phyloP scores from a whole-genome alignment of 1,284 basidiomycete genomes.

The Abortiporus biennis region DNA sequence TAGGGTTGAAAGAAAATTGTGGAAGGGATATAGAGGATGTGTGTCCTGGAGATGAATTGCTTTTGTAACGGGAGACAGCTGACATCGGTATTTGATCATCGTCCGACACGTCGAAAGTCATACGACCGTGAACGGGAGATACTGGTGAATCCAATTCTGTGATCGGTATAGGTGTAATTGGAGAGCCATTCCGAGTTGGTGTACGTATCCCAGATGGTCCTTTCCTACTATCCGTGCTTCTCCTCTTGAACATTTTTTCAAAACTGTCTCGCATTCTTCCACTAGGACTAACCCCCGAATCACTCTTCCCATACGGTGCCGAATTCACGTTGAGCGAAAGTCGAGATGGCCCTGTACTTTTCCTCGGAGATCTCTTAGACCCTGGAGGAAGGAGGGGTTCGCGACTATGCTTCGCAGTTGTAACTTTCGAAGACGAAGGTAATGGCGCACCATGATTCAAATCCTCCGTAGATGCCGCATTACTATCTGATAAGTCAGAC shows the following conservation, averaged over 20 bases:
- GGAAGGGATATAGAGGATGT: slow-evolving; percentile 24
- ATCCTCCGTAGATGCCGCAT: slow-evolving; percentile 25
- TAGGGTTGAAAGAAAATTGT: slow-evolving; percentile 34
- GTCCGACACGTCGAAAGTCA: slow-evolving; percentile 22
- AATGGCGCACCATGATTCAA: slow-evolving; percentile 15
- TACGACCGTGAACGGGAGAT: slow-evolving; percentile 11
- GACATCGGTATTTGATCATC: slow-evolving; percentile 10
- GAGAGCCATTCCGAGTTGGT: slow-evolving; percentile 16
- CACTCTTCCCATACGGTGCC: slow-evolving; percentile 23
- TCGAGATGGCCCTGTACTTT: slow-evolving; percentile 17
- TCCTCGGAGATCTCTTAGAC: slow-evolving; percentile 16
- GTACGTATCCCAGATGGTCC: slow-evolving; percentile 3
- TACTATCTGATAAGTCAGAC: slow-evolving; percentile 26
- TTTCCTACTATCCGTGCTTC: slow-evolving; percentile 41
- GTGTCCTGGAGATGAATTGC: slow-evolving; percentile 16
- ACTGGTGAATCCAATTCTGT: slow-evolving; percentile 17
- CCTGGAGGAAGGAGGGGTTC: slow-evolving; percentile 59
- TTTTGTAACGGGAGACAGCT: slow-evolving; percentile 20
- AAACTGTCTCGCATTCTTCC: slow-evolving; percentile 46
- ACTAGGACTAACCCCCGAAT: slow-evolving; percentile 26
- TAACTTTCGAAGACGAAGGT: slow-evolving; percentile 27
- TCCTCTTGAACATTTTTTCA: slow-evolving; percentile 47
- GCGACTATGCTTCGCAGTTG: slow-evolving; percentile 46
- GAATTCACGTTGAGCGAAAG: slow-evolving; percentile 22
- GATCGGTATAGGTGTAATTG: too few relatives aligned